Base-by-base conservation (phyloP, 148 eudicot species). In the Oxyria digyna region DNA sequence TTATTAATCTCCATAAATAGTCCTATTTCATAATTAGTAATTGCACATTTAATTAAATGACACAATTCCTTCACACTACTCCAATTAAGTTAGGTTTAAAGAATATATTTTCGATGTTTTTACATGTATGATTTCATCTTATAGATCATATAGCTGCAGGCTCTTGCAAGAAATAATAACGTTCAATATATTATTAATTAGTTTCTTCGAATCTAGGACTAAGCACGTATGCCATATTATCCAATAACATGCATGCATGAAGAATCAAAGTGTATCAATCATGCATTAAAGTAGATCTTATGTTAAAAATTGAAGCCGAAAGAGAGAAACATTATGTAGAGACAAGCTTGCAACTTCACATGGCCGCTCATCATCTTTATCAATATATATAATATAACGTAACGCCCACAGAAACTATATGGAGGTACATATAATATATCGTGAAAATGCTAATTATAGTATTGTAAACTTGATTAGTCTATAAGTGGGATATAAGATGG, bases 401-500 rank as follows among this genome's bases (percentile, higher is more conserved):
- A 23, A 52, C 62, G 62, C 62, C 62, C 29, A 52, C 31, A 52
- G 29, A 52, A 52, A 52, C 62, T 52, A 52, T 45, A 45, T 52
- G 13, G 24, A 11, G 62, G 31, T n/a, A n/a, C n/a, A 6, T 26
- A 54, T 54, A 21, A 23, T 29, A 54, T 54, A 14, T 31, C 32
- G 24, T 54, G 0, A 38, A 35, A 35, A 35, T 35, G 38, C 7
- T 38, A 38, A 2, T 38, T 38, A 38, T 38, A 5, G 5, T 33
- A 33, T 2, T 14, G 17, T 43, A 21, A 10, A 50, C 13, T 49
- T 9, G 12, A 21, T 21, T 20, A 26, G 21, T 20, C 57, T 24
- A n/a, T 23, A 17, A 49, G 68, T 68, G 43, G 66, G 54, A n/a
- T 52, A 8, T 23, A 67, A 37, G 49, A 57, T 54, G 59, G 48